Conservation (phyloP, 208 protist species). For the Leishmania lainsoni region DNA sequence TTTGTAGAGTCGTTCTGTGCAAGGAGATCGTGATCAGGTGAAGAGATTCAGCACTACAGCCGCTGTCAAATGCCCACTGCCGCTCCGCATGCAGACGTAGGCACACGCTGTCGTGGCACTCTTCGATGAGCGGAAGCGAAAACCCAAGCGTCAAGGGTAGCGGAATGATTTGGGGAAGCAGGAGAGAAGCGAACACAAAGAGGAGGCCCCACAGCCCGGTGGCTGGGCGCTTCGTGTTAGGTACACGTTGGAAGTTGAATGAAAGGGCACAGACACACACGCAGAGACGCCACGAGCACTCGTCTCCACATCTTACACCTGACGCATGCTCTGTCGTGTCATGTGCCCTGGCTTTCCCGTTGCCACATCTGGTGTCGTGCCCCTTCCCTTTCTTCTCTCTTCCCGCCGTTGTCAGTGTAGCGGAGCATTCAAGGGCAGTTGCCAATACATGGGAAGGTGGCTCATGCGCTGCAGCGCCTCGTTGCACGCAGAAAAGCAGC, state of each 20-base stretch:
- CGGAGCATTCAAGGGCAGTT: conserved; percentile 44
- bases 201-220: not conserved
- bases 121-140: not conserved
- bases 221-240: not conserved
- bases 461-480: conserved; percentile 55
- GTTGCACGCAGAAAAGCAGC: conserved; percentile 90
- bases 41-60: not conserved
- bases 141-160: not conserved
- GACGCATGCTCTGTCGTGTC: not conserved
- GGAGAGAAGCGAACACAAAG: not conserved
- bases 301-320: not conserved
- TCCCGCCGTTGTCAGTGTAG: conserved; percentile 1
- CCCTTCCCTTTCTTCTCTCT: not conserved
- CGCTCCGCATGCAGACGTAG: not conserved
- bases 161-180: not conserved
- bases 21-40: not conserved
- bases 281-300: not conserved
- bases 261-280: not conserved
- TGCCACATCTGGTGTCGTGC: not conserved
- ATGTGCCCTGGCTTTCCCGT: not conserved
- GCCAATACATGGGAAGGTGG: conserved; percentile 83
- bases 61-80: not conserved
- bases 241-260: not conserved
- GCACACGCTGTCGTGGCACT: not conserved
- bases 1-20: not conserved